Evolutionary conservation across 1,139 yeast genomes (phyloP).

Genomic region (Meyerozyma guilliermondii): DNA sequence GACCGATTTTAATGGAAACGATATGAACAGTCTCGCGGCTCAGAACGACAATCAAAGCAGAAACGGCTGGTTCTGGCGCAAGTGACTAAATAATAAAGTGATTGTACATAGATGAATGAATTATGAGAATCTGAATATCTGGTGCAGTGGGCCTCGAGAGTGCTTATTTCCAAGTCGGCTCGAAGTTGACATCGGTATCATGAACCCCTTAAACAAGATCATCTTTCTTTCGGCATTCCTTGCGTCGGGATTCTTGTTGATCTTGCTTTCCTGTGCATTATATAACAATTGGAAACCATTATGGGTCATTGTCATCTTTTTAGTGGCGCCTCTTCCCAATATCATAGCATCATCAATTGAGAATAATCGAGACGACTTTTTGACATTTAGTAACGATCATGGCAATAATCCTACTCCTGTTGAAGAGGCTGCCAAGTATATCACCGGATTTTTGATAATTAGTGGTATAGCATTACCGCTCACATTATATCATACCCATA

Average conservation of each 20-base stretch:
- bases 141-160: not conserved
- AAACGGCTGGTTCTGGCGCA: slow-evolving; percentile 1
- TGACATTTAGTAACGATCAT: slow-evolving; percentile 53
- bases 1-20: slow-evolving; percentile 3
- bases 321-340: slow-evolving; percentile 71
- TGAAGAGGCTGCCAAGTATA: slow-evolving; percentile 55
- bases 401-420: slow-evolving; percentile 40
- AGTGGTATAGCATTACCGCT: slow-evolving; percentile 67
- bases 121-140: not conserved
- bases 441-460: slow-evolving; percentile 62
- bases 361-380: slow-evolving; percentile 50
- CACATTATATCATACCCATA: slow-evolving; percentile 54
- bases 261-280: slow-evolving; percentile 67
- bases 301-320: slow-evolving; percentile 60
- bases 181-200: not conserved
- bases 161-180: too few relatives aligned
- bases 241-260: slow-evolving; percentile 71
- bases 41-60: not conserved
- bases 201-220: slow-evolving; percentile 62
- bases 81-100: not conserved
- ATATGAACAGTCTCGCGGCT: not conserved
- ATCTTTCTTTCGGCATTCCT: slow-evolving; percentile 65
- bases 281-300: slow-evolving; percentile 68
- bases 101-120: not conserved
- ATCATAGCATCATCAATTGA: slow-evolving; percentile 38